Conservation (phyloP, 2,329 filamentous ascomycete species). For the Fusarium cyanostomum region DNA sequence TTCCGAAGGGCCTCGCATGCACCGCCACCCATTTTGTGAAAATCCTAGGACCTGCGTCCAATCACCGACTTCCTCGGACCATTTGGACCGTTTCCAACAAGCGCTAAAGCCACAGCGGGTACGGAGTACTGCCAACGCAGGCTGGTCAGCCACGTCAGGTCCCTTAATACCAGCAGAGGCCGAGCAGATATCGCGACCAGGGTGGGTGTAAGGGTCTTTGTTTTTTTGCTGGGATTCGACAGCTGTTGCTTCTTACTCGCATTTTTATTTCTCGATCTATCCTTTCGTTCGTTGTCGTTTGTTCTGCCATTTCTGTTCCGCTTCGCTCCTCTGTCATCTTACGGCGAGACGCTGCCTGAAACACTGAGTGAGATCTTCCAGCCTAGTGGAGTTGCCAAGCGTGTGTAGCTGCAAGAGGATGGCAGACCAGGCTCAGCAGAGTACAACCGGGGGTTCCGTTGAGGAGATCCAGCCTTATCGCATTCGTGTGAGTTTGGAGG, state of each 20-base stretch:
- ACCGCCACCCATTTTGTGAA: conserved; percentile 27
- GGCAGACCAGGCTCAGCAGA: conserved; percentile 31
- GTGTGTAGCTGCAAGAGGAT: conserved; percentile 15
- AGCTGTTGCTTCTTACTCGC: conserved; percentile 23
- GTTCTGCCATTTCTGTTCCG: conserved; percentile 5
- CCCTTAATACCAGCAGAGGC: conserved; percentile 23
- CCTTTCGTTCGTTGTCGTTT: background rate
- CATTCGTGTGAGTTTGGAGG: conserved; percentile 61
- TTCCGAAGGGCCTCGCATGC: conserved; percentile 32
- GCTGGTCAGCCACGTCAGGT: conserved; percentile 30
- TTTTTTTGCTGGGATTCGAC: conserved; percentile 24
- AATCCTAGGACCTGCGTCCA: background rate
- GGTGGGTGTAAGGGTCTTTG: conserved; percentile 27
- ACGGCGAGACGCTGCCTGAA: background rate
- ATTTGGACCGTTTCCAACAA: conserved; percentile 24
- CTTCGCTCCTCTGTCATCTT: background rate
- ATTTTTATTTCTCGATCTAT: conserved; percentile 28
- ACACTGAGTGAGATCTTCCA: background rate
- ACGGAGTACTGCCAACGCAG: background rate
- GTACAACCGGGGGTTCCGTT: conserved; percentile 37
- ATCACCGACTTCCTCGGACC: conserved; percentile 22
- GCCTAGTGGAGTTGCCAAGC: background rate
- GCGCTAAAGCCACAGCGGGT: conserved; percentile 33
- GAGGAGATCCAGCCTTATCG: conserved; percentile 64
- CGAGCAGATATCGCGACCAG: conserved; percentile 30